Conservation (phyloP, 2,329 filamentous ascomycete species). For the Fusarium sp. region DNA sequence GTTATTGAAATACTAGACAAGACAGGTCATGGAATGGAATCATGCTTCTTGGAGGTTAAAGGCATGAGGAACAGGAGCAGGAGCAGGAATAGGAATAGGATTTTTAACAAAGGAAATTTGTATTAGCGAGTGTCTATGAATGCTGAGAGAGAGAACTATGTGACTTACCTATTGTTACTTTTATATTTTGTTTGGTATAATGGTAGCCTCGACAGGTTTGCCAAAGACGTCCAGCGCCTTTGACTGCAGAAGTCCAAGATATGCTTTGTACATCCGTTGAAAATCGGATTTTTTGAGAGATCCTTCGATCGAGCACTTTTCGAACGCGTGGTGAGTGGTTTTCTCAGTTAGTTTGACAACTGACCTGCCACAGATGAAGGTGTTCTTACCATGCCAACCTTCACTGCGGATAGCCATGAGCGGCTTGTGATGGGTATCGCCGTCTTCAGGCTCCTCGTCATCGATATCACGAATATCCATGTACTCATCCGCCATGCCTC, state of each 20-base stretch:
- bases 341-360: slow-evolving; percentile 37
- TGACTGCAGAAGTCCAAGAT: neutral
- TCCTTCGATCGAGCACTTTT: slow-evolving; percentile 37
- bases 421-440: neutral
- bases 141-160: neutral
- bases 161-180: neutral
- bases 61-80: neutral
- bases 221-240: slow-evolving; percentile 11
- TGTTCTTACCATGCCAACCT: neutral
- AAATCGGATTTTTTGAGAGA: neutral
- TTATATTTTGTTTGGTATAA: neutral
- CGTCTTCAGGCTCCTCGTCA: neutral
- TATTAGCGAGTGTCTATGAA: neutral
- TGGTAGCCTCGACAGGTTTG: neutral
- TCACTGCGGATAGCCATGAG: slow-evolving; percentile 11
- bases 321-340: neutral
- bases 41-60: neutral
- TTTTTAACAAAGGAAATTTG: slow-evolving; percentile 2
- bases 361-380: slow-evolving; percentile 19
- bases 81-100: neutral
- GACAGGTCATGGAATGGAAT: neutral
- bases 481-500: slow-evolving; percentile 22
- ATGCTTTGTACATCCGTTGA: neutral
- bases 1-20: slow-evolving; percentile 25
- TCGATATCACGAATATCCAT: slow-evolving; percentile 30